phyloP scores from a whole-genome alignment of 805 yeast species.

The Blastobotrys parvus region DNA sequence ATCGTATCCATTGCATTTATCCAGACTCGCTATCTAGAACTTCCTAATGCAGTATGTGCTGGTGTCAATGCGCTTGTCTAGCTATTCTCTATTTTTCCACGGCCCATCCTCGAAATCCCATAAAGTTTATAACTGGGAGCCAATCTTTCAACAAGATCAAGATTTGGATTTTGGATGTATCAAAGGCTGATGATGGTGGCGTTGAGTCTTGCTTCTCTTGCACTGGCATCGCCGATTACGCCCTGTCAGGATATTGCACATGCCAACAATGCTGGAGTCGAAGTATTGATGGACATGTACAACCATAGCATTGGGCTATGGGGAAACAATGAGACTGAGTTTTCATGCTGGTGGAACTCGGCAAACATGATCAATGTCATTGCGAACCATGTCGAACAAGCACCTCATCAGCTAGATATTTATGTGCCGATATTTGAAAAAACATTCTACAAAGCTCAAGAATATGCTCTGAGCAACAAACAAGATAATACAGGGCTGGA shows the following conservation, averaged over 20 bases:
- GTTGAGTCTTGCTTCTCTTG: too few relatives aligned
- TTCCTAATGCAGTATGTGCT: too few relatives aligned
- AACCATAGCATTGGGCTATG: not conserved
- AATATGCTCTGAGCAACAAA: not conserved
- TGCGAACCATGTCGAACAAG: not conserved
- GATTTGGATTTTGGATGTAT: too few relatives aligned
- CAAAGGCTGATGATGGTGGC: too few relatives aligned
- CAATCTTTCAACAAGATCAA: too few relatives aligned
- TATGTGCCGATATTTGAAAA: constrained; percentile 1
- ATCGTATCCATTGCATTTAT: too few relatives aligned
- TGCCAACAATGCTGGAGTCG: not conserved
- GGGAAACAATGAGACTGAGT: not conserved
- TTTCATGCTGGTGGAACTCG: constrained; percentile 2
- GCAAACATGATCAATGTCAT: constrained; percentile 1
- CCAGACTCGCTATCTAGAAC: too few relatives aligned
- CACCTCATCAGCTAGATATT: not conserved
- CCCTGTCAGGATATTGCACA: not conserved
- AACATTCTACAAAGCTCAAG: constrained; percentile 4
- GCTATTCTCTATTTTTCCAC: too few relatives aligned
- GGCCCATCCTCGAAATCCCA: too few relatives aligned
- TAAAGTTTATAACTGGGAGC: too few relatives aligned
- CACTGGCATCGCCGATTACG: not conserved
- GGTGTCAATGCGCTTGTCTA: too few relatives aligned
- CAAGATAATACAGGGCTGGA: not conserved
- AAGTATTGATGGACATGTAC: not conserved